Conservation (phyloP, 805 yeast genomes). For the Candida hispaniensis region DNA sequence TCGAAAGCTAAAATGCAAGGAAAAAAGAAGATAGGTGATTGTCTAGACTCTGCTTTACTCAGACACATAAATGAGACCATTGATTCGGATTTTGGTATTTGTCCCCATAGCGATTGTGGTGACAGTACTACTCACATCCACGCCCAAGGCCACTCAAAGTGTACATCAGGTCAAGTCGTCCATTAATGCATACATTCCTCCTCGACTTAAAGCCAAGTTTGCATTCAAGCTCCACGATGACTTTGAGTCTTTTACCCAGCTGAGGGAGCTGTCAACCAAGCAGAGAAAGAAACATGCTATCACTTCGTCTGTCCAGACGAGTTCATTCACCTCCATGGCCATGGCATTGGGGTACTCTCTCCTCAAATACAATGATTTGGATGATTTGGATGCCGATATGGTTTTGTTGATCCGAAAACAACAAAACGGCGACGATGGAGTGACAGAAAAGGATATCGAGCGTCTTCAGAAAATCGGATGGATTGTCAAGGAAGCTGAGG, state of each 20-base stretch:
- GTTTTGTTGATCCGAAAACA: conserved; percentile 21
- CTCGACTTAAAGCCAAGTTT: conserved; percentile 15
- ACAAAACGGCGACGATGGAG: conserved; percentile 23
- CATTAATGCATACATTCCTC: conserved; percentile 15
- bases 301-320: conserved; percentile 22
- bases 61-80: conserved; percentile 4
- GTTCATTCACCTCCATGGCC: conserved; percentile 22
- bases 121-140: not conserved
- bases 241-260: not conserved
- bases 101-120: not conserved
- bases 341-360: conserved; percentile 23
- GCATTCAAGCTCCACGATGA: conserved; percentile 13
- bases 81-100: conserved; percentile 9
- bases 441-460: conserved; percentile 22
- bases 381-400: conserved; percentile 23
- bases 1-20: too few relatives aligned
- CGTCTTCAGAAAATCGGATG: conserved; percentile 23
- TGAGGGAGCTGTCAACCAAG: not conserved
- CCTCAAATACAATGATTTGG: conserved; percentile 22
- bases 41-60: not conserved
- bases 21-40: too few relatives aligned
- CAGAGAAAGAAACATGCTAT: conserved; percentile 18
- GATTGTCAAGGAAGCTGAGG: conserved; percentile 21
- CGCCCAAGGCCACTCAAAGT: not conserved
- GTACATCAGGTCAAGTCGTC: conserved; percentile 9